These are phyloP conservation scores for Amanita pseudoporphyria DNA, from an alignment of 768 basidiomycete genomes.

Conservation along the genomic window DNA sequence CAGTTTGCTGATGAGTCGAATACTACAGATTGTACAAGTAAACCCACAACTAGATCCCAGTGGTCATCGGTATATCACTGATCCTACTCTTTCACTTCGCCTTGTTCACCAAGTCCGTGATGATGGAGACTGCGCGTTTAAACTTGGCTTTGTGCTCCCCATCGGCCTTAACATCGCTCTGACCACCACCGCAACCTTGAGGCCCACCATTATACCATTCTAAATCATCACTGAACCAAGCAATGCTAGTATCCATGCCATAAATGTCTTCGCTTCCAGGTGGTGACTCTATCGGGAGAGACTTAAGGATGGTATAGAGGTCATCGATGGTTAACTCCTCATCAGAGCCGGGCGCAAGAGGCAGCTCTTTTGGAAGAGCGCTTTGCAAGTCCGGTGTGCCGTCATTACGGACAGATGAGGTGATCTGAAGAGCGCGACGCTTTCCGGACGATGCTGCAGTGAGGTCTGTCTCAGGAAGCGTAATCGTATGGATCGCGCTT, in stretches of 20 bases:
- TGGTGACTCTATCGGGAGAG: conserved; percentile 43
- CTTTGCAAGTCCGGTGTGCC: conserved; percentile 36
- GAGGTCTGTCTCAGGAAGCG: conserved; percentile 21
- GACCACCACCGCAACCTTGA: conserved; percentile 47
- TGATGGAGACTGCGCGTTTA: conserved; percentile 58
- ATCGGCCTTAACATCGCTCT: conserved; percentile 37
- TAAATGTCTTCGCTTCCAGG: conserved; percentile 68
- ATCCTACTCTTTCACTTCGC: conserved; percentile 10
- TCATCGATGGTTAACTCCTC: conserved; percentile 40
- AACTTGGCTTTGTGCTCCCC: conserved; percentile 61
- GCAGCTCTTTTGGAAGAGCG: conserved; percentile 31
- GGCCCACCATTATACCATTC: conserved; percentile 57
- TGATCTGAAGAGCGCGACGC: conserved; percentile 26
- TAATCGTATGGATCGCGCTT: conserved; percentile 42
- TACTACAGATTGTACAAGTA: not conserved
- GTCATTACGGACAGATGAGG: conserved; percentile 34
- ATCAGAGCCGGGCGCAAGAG: conserved; percentile 10
- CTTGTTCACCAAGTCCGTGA: conserved; percentile 38
- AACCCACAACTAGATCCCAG: not conserved
- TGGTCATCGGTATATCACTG: not conserved
- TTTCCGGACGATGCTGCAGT: not conserved
- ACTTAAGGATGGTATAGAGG: conserved; percentile 49
- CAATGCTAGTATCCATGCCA: conserved; percentile 55
- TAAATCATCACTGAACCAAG: conserved; percentile 46
- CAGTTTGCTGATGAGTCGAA: not conserved